Evolutionary conservation across 2,329 filamentous ascomycete genomes (phyloP).

Genomic region (Madurella fahalii): DNA sequence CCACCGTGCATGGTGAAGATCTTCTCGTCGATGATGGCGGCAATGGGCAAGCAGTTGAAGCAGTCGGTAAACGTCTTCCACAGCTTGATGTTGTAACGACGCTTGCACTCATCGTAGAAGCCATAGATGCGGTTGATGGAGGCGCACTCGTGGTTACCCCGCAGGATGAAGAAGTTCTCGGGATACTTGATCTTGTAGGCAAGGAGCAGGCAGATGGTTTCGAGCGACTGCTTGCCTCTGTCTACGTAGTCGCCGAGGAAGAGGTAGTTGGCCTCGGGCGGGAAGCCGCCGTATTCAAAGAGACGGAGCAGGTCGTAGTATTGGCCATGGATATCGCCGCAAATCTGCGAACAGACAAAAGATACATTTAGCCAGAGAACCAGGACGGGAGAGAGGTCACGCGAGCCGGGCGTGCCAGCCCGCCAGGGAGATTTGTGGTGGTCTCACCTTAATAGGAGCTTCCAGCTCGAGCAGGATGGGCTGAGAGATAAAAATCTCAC

Average conservation of each 20-base stretch:
- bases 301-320: slow-evolving; percentile 97
- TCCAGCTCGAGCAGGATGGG: slow-evolving; percentile 96
- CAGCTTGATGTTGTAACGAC: slow-evolving; percentile 97
- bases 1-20: slow-evolving; percentile 99
- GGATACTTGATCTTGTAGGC: slow-evolving; percentile 99
- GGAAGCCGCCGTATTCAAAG: slow-evolving; percentile 98
- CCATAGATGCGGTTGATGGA: slow-evolving; percentile 99
- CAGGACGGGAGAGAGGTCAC: slow-evolving; percentile 7
- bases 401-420: not conserved
- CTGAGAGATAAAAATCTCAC: slow-evolving; percentile 99
- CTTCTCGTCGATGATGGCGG: slow-evolving; percentile 99
- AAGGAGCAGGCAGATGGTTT: slow-evolving; percentile 94
- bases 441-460: slow-evolving; percentile 91
- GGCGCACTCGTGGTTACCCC: slow-evolving; percentile 98
- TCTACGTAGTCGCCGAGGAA: slow-evolving; percentile 99
- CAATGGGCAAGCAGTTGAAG: slow-evolving; percentile 98
- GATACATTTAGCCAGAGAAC: slow-evolving; percentile 20
- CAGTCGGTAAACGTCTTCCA: slow-evolving; percentile 99
- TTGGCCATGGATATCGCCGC: slow-evolving; percentile 97
- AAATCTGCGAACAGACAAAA: slow-evolving; percentile 64
- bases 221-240: slow-evolving; percentile 96
- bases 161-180: slow-evolving; percentile 98
- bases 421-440: slow-evolving; percentile 1
- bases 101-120: slow-evolving; percentile 99
- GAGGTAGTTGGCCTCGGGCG: slow-evolving; percentile 97